Evolutionary conservation across 2,329 filamentous ascomycete genomes (phyloP), one percentile per base, ranked within the genome.

Genomic region (Cladosporium velox): DNA sequence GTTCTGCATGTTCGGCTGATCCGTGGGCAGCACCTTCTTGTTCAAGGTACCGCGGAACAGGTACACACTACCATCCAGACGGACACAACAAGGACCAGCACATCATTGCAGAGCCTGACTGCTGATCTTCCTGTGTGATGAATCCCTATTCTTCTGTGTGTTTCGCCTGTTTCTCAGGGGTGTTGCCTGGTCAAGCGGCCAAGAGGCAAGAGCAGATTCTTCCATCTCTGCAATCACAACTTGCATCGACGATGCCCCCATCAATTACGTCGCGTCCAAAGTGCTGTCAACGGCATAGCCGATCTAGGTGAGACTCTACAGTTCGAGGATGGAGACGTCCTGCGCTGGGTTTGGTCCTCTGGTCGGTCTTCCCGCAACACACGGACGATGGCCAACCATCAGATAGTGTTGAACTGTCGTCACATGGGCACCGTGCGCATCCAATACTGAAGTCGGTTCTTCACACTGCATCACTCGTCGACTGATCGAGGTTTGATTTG

Each of bases 1-100:
- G 11, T 63, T 63, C 49, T 55, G 60, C 60, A 63, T 63, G 47
- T 63, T 63, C 60, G 47, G 60, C 60, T 54, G 32, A 54, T 63
- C 41, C 59, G 44, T 58, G 55, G 55, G 12, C n/a, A 38, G 30
- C 18, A 4, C 55, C 28, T 35, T 41, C 32, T 58, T 15, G 8
- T 35, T 26, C 4, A 21, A 41, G 55, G 55, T 58, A 58, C 55
- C 55, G 34, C 32, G 32, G 55, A 28, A 24, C 2, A 18, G 55
- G 34, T 10, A 28, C 55, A 41, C 34, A 21, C 52, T 21, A 55
- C 3, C n/a, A 47, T 7, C n/a, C 2, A 18, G 30, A 34, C 11
- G 8, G 18, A 55, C 52, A 55, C 18, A 34, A n/a, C 28, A 55
- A 5, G 30, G 21, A 24, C 52, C 32, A 55, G 21, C 18, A 21